Conservation (phyloP, 495 filamentous ascomycete species). For the Geopyxis carbonaria region DNA sequence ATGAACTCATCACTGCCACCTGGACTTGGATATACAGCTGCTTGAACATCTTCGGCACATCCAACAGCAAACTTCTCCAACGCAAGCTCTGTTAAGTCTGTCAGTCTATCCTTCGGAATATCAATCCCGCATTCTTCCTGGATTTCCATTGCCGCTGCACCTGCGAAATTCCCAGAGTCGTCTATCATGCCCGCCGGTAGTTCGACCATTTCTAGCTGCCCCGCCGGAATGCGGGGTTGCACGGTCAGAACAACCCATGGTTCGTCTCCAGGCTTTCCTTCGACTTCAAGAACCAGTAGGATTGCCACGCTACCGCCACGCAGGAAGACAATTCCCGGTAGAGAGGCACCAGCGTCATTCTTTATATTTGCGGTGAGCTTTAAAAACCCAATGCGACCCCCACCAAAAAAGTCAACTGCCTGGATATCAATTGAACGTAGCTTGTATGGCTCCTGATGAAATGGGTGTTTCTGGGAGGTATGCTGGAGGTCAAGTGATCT, state of each 20-base stretch:
- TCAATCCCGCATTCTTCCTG: constrained; percentile 58
- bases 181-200: constrained; percentile 86
- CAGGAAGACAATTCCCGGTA: constrained; percentile 66
- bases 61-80: constrained; percentile 27
- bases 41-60: too few species aligned
- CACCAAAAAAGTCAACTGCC: constrained; percentile 54
- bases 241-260: constrained; percentile 63
- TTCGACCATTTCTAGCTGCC: constrained; percentile 57
- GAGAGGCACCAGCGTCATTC: constrained; percentile 43
- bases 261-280: constrained; percentile 41
- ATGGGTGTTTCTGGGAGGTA: constrained; percentile 41
- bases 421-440: constrained; percentile 57
- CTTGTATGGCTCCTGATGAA: constrained; percentile 51
- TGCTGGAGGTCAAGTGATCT: constrained; percentile 47
- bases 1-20: constrained; percentile 76
- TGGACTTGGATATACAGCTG: constrained; percentile 49
- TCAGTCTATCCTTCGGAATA: constrained; percentile 34
- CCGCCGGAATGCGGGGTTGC: constrained; percentile 67
- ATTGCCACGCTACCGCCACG: constrained; percentile 70
- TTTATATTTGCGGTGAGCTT: constrained; percentile 52
- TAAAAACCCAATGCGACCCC: constrained; percentile 52
- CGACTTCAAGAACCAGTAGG: constrained; percentile 57
- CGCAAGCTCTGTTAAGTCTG: constrained; percentile 52
- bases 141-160: constrained; percentile 67
- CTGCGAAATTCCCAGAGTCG: constrained; percentile 53